Evolutionary conservation across 1,284 basidiomycete genomes (phyloP).

Genomic region (Naganishia sp.): DNA sequence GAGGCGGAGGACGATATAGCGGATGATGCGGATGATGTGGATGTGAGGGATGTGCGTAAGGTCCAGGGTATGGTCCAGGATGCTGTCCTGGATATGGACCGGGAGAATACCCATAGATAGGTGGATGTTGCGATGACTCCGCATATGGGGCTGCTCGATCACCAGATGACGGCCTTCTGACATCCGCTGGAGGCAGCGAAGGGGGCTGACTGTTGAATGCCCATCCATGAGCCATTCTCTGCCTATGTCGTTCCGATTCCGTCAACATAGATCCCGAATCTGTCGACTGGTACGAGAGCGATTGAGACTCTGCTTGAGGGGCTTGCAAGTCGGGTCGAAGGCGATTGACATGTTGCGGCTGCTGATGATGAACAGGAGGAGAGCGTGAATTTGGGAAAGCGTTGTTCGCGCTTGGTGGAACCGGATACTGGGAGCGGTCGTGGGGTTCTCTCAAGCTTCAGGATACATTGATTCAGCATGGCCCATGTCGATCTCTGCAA

Average conservation of each 20-base stretch:
- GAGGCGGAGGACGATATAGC: background rate
- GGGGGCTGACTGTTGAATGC: conserved; percentile 23
- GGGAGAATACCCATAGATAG: too few species aligned
- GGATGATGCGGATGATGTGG: conserved; percentile 2
- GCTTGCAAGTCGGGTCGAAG: background rate
- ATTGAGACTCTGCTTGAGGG: background rate
- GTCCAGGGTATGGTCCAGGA: background rate
- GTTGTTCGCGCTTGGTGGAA: background rate
- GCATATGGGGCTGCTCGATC: too few species aligned
- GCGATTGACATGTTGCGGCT: background rate
- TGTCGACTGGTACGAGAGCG: conserved; percentile 9
- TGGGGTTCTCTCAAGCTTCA: conserved; percentile 4
- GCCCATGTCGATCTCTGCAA: background rate
- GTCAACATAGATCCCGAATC: conserved; percentile 7
- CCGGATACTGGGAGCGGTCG: background rate
- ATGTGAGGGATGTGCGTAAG: background rate
- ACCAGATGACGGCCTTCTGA: background rate
- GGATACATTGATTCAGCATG: background rate
- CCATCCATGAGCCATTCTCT: conserved; percentile 11
- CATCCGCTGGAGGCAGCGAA: background rate
- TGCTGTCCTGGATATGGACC: background rate
- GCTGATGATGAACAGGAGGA: background rate
- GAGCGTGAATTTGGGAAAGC: background rate
- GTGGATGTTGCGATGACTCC: too few species aligned
- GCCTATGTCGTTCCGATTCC: conserved; percentile 12